Percentiles rank a stretch among this genome's conserved stretches.
phyloP scores from a whole-genome alignment of 108 stramenopile genomes.

The Hondaea fermentalgiana region DNA sequence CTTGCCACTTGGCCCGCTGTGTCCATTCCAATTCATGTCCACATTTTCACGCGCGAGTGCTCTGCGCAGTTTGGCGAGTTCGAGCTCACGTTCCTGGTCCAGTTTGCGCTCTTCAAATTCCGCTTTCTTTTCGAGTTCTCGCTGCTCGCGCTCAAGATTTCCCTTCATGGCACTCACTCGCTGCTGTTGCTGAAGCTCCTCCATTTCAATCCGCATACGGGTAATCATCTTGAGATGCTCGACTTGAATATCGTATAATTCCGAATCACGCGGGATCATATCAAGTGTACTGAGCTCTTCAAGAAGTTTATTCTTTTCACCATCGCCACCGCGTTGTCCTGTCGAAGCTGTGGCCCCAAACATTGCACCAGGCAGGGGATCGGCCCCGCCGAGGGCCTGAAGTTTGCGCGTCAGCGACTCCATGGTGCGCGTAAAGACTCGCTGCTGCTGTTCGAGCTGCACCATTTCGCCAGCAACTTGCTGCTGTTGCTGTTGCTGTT shows the following conservation, averaged over 20 bases:
- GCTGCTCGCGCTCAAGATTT: not conserved
- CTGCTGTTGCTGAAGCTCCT: not conserved
- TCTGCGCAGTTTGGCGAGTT: not conserved
- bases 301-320: not conserved
- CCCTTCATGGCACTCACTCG: not conserved
- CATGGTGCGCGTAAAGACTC: not conserved
- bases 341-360: not conserved
- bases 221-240: not conserved
- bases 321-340: not conserved
- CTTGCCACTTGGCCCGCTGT: not conserved
- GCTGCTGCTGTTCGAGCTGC: not conserved
- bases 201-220: not conserved
- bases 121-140: not conserved
- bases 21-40: not conserved
- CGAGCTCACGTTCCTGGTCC: not conserved
- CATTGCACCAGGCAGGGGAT: not conserved
- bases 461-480: not conserved
- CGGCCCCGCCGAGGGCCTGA: not conserved
- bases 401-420: not conserved
- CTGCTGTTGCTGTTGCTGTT: too few species aligned
- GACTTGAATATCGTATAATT: not conserved
- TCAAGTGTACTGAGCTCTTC: not conserved
- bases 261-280: not conserved
- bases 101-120: not conserved
- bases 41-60: not conserved